A percentile compares a stretch with the other conserved stretches of the same genome.
Conservation (phyloP, 305 asterid species). For the Fraxinus paxiana region DNA sequence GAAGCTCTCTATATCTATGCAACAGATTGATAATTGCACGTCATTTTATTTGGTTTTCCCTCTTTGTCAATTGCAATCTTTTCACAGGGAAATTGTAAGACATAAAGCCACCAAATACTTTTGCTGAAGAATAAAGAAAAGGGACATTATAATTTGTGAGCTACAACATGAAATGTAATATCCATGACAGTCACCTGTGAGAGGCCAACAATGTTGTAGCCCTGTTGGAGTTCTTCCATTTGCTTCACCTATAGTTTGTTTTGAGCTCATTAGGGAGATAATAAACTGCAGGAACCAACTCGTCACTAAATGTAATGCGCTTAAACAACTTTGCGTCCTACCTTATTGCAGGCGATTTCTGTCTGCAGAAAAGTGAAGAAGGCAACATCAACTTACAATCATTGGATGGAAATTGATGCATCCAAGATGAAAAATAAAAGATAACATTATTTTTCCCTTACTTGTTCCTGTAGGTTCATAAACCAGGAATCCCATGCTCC, state of each 20-base stretch:
- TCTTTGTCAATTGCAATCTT: background rate
- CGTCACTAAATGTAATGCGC: background rate
- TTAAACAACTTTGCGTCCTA: conserved; percentile 33
- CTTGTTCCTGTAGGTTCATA: conserved; percentile 76
- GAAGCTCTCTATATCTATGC: background rate
- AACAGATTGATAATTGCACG: background rate
- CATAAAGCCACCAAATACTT: background rate
- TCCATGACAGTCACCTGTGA: conserved; percentile 64
- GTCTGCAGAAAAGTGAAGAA: conserved; percentile 50
- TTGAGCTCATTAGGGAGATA: conserved; percentile 20
- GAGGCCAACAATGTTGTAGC: conserved; percentile 92
- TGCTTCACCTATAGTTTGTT: conserved; percentile 65
- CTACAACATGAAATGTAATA: background rate
- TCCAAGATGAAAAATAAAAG: conserved; percentile 9
- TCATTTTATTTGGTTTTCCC: background rate
- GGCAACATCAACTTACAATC: conserved; percentile 26
- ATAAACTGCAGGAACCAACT: conserved; percentile 1
- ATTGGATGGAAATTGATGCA: background rate
- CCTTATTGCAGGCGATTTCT: conserved; percentile 76
- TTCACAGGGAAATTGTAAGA: background rate
- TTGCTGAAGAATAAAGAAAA: background rate
- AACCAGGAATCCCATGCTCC: conserved; percentile 98
- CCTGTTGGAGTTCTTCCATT: conserved; percentile 70
- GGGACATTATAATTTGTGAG: background rate
- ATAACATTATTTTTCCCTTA: conserved; percentile 19